phyloP scores from a whole-genome alignment of 805 yeast species.

The Nakazawaea pomicola region DNA sequence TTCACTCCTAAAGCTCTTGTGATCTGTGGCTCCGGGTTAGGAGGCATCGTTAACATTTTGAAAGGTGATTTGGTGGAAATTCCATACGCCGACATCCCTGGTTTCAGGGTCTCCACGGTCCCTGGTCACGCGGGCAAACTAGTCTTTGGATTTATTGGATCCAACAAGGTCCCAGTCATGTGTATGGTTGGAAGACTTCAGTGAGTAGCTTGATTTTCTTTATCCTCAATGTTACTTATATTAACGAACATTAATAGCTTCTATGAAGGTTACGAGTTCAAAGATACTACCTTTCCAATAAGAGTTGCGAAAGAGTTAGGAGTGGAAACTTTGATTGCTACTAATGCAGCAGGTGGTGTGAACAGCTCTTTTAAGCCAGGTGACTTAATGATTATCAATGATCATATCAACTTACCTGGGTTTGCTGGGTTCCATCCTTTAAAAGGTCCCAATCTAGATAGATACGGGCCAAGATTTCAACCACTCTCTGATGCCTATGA shows the following conservation, averaged over 20 bases:
- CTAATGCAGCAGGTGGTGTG: conserved; percentile 97
- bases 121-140: conserved; percentile 86
- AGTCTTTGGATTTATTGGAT: conserved; percentile 72
- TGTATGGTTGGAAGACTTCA: conserved; percentile 94
- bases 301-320: conserved; percentile 68
- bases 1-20: conserved; percentile 60
- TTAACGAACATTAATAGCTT: conserved; percentile 25
- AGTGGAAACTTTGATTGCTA: conserved; percentile 60
- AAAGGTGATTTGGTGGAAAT: conserved; percentile 41
- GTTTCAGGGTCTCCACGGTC: conserved; percentile 77
- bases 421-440: conserved; percentile 84
- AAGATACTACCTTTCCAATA: conserved; percentile 80
- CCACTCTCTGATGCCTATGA: conserved; percentile 91
- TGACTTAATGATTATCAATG: conserved; percentile 85
- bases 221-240: not conserved
- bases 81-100: conserved; percentile 68
- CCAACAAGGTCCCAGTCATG: conserved; percentile 68
- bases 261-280: conserved; percentile 87
- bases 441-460: conserved; percentile 78
- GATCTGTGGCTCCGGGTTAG: conserved; percentile 93
- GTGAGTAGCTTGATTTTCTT: conserved; percentile 14
- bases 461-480: conserved; percentile 80
- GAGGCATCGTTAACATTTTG: conserved; percentile 67
- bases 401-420: conserved; percentile 90
- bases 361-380: conserved; percentile 68